Evolutionary conservation across 805 yeast genomes (phyloP).

Genomic region (Nakazawaea laoshanensis): DNA sequence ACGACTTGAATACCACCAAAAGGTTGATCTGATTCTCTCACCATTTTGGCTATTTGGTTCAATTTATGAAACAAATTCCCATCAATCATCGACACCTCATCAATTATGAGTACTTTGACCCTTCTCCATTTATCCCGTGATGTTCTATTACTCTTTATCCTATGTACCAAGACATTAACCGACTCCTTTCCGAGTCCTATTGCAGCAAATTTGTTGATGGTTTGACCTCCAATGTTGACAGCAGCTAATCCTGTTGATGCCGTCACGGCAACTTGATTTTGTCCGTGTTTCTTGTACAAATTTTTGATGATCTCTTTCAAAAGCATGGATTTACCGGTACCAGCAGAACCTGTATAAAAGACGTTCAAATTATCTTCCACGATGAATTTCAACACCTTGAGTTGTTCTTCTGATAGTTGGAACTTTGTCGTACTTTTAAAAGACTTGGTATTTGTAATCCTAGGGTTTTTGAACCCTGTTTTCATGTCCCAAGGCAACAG

Average conservation of each 20-base stretch:
- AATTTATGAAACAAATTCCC: constrained; percentile 70
- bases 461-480: constrained; percentile 6
- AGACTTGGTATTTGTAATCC: not conserved
- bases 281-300: constrained; percentile 34
- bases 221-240: constrained; percentile 83
- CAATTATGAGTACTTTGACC: constrained; percentile 69
- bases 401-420: constrained; percentile 20
- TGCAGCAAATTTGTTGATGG: constrained; percentile 80
- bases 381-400: constrained; percentile 39
- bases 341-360: constrained; percentile 80
- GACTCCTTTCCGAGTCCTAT: constrained; percentile 68
- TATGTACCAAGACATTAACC: constrained; percentile 33
- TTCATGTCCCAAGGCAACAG: constrained; percentile 6
- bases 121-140: constrained; percentile 51
- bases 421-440: not conserved
- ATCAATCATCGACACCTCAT: constrained; percentile 93
- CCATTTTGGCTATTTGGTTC: constrained; percentile 53
- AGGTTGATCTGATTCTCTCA: constrained; percentile 45
- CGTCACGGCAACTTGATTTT: constrained; percentile 65
- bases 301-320: constrained; percentile 53
- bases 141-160: constrained; percentile 37
- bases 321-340: constrained; percentile 79
- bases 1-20: constrained; percentile 94
- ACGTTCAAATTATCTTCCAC: constrained; percentile 43
- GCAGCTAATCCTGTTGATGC: constrained; percentile 98